Conservation (phyloP, 495 filamentous ascomycete genomes). For the Hyaloscypha variabilis region DNA sequence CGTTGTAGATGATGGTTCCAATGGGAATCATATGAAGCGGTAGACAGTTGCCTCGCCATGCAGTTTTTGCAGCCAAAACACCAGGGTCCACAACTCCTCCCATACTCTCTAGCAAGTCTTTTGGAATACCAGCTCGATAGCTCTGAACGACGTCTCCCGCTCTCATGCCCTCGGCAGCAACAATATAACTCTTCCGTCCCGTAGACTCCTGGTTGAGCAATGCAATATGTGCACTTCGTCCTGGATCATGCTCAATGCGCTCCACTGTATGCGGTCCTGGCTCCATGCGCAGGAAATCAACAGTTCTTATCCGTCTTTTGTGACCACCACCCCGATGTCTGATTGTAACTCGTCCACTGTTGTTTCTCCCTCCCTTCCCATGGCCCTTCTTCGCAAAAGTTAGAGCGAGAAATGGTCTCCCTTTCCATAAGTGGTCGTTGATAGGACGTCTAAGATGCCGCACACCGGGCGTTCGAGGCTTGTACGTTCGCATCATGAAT, state of each 20-base stretch:
- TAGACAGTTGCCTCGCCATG: conserved; percentile 92
- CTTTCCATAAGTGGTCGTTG: conserved; percentile 97
- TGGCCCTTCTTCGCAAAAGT: conserved; percentile 92
- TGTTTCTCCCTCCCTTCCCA: conserved; percentile 89
- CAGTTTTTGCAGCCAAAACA: conserved; percentile 91
- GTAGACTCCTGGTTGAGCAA: conserved; percentile 73
- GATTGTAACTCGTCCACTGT: conserved; percentile 80
- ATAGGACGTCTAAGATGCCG: conserved; percentile 89
- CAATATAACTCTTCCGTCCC: conserved; percentile 77
- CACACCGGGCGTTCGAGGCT: conserved; percentile 90
- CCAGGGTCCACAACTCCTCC: conserved; percentile 89
- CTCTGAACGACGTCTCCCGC: conserved; percentile 90
- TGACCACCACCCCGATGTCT: conserved; percentile 89
- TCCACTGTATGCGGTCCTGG: conserved; percentile 86
- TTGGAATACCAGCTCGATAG: conserved; percentile 85
- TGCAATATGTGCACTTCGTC: conserved; percentile 91
- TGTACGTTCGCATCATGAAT: conserved; percentile 77
- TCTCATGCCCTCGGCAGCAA: conserved; percentile 90
- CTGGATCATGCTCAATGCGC: conserved; percentile 94
- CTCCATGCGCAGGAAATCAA: conserved; percentile 79
- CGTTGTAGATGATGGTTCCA: conserved; percentile 86
- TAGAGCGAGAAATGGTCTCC: conserved; percentile 76
- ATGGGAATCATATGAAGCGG: conserved; percentile 93
- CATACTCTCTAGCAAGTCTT: conserved; percentile 83
- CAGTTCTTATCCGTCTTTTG: conserved; percentile 85